Base-by-base conservation (phyloP, 768 basidiomycete species). In the Lentinus brumalis region DNA sequence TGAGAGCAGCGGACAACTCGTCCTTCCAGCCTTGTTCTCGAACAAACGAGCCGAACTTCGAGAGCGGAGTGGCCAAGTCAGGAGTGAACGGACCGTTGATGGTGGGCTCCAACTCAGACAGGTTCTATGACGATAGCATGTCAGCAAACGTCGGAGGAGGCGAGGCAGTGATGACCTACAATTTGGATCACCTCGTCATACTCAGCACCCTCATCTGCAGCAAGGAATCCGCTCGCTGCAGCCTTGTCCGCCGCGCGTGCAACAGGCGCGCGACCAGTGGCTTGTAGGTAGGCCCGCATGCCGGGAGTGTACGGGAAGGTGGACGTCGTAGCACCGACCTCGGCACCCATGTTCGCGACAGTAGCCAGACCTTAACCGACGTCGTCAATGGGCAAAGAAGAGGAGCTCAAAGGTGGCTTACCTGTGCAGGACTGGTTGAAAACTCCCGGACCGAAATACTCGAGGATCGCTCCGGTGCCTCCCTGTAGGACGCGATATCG, bases 241-340 rank as follows among this genome's bases (percentile, higher is more conserved):
- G 96, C 96, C 59, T 82, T 74, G 68, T 97, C 95, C 0, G 97
- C 97, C 32, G 92, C 92, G 15, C 76, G 77, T 32, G 96, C 96
- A 29, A 96, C 94, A 35, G 89, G 85, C 42, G 83, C 86, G 58
- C 97, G 87, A 51, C 93, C 89, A 9, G 97, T 99, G 18, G 95
- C 95, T 64, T 84, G 80, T 32, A 99, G 85, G 76, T 98, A 99
- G 39, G 85, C 81, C 35, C 86, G 83, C 96, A 98, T 98, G 69
- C 86, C 86, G 16, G 84, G 75, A 15, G 94, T 94, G 76, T 98
- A 99, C 5, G 96, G 96, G 83, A 99, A 99, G 6, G 91, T 94
- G 1, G 96, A 96, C 0, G 97, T 98, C 1, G 97, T 99, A n/a
- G 97, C 97, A 41, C 97, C 97, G n/a, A 98, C 96, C 79, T 99